These are phyloP conservation scores for Alliaria petiolata DNA, from an alignment of 345 rosid species.

Conservation along the genomic window DNA sequence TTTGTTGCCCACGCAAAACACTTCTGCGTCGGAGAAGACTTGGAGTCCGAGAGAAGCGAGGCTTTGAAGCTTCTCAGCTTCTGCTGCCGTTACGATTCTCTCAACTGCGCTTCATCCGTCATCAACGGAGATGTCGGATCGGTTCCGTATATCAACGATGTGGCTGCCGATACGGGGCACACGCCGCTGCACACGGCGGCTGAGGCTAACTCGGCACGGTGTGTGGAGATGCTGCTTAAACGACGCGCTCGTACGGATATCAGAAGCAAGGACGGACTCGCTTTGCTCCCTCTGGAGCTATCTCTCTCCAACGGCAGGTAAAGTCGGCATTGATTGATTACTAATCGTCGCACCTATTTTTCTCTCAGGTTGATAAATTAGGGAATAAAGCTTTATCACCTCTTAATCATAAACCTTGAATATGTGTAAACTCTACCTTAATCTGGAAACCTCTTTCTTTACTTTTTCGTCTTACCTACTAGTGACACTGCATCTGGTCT, in stretches of 20 bases:
- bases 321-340: constrained; percentile 9
- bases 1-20: constrained; percentile 31
- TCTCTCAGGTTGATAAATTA: not conserved
- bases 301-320: constrained; percentile 56
- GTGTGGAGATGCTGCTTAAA: constrained; percentile 61
- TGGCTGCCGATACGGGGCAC: constrained; percentile 33
- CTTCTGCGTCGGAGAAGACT: constrained; percentile 18
- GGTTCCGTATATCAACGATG: constrained; percentile 52
- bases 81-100: constrained; percentile 59
- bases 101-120: constrained; percentile 51
- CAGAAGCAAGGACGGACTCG: constrained; percentile 55
- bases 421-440: constrained; percentile 13
- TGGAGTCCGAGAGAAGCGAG: constrained; percentile 27
- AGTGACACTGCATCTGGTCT: too few species aligned
- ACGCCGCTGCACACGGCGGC: constrained; percentile 71
- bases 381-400: constrained; percentile 7
- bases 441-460: not conserved
- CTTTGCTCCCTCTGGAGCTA: constrained; percentile 61
- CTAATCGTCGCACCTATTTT: constrained; percentile 1
- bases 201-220: constrained; percentile 51
- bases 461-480: not conserved
- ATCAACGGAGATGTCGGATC: constrained; percentile 57
- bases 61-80: constrained; percentile 45
- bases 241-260: constrained; percentile 73
- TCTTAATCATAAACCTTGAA: not conserved